These are phyloP conservation scores for Penicillium sp. DNA, from an alignment of 2,329 filamentous ascomycete species.

Conservation along the genomic window DNA sequence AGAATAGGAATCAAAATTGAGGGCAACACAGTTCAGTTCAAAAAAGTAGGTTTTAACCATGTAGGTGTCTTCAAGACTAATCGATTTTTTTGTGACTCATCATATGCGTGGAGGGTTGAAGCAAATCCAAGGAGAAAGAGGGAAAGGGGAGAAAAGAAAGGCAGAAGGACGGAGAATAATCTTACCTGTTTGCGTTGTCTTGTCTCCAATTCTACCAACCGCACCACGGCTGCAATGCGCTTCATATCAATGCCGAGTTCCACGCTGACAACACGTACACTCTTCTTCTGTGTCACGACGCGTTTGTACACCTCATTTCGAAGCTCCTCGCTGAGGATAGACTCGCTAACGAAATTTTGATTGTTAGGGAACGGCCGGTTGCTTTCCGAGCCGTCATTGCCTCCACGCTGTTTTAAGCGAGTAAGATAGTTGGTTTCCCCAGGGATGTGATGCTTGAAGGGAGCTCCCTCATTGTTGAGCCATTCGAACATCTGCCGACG, in stretches of 20 bases:
- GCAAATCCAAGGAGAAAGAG: constrained; percentile 4
- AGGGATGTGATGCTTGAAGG: constrained; percentile 33
- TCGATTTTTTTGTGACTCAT: constrained; percentile 80
- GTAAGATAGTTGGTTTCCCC: constrained; percentile 35
- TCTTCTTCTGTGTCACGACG: constrained; percentile 64
- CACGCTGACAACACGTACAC: constrained; percentile 73
- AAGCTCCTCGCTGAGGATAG: constrained; percentile 70
- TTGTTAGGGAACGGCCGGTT: constrained; percentile 72
- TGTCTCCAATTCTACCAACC: constrained; percentile 83
- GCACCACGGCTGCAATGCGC: constrained; percentile 78
- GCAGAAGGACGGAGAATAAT: background rate
- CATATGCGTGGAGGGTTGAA: constrained; percentile 43
- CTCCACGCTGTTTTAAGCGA: constrained; percentile 14
- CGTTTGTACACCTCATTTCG: constrained; percentile 71
- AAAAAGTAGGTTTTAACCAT: constrained; percentile 61
- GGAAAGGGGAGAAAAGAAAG: constrained; percentile 5
- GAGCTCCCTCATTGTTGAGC: constrained; percentile 48
- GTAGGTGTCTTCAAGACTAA: constrained; percentile 98
- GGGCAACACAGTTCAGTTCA: constrained; percentile 23
- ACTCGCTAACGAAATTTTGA: constrained; percentile 65
- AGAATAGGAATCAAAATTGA: constrained; percentile 6
- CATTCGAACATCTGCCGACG: constrained; percentile 59
- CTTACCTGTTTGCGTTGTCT: constrained; percentile 74
- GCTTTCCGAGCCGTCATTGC: constrained; percentile 6
- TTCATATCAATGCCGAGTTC: constrained; percentile 77